Base-by-base conservation (phyloP, 1,284 basidiomycete genomes). In the Pascua sp. region DNA sequence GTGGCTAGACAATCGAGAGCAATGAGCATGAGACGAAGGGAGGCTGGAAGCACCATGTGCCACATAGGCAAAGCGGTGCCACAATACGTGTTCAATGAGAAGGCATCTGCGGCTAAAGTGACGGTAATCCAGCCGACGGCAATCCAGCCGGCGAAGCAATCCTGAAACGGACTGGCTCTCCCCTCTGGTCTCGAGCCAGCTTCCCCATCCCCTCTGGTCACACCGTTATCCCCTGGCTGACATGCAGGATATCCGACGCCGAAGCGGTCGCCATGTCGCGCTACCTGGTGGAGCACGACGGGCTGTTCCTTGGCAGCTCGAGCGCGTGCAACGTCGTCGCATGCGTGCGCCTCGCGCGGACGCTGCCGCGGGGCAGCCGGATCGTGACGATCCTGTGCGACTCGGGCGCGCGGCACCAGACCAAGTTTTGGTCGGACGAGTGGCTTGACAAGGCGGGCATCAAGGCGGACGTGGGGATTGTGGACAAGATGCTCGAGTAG, bases 321-420 rank as follows among this genome's bases (percentile, higher is more conserved):
- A 94, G 91, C 64, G 95, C 96, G 0, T 96, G 94, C 70, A 98
- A 98, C 72, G 82, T 98, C 39, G 85, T 97, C 13, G 90, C 94
- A 0, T 91, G 89, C 63, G 83, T 97, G 11, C 86, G 87, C 65
- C 79, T 91, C 7, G 86, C 83, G 0, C 86, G 86, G 67, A 83
- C 83, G 65, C 82, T 87, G 80, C 65, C 68, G n/a, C 57, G 47
- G 78, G 85, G 44, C 82, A 86, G 46, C 80, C 87, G 76, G 80
- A 81, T 95, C 41, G 90, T 90, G n/a, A 95, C 92, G 0, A 85
- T 95, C 53, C 67, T 95, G 86, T 91, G 90, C 68, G 90, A 93
- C 75, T 89, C 89, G 12, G 91, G 90, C 1, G 84, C 78, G 52
- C 80, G 90, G 56, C 90, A 93, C 80, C 90, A 92, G 73, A 91